Conservation (phyloP, 176 grass and related monocot species). For the Aegilops sharonensis region DNA sequence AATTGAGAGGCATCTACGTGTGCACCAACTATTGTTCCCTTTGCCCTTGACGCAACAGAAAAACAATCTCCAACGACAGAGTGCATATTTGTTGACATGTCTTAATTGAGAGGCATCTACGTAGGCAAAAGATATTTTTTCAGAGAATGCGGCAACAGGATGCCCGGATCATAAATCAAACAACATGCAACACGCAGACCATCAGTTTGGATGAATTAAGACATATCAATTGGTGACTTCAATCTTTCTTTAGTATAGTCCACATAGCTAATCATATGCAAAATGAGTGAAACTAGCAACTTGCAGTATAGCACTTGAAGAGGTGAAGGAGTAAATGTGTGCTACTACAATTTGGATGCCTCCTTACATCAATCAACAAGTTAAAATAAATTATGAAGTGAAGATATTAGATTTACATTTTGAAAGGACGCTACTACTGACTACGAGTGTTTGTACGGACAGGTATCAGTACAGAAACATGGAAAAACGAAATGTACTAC, state of each 20-base stretch:
- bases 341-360: no score
- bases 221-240: background rate
- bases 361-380: no score
- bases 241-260: slow-evolving; percentile 22
- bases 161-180: background rate
- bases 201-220: background rate
- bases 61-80: background rate
- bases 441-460: background rate
- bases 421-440: background rate
- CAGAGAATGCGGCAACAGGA: background rate
- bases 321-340: no score
- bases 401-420: background rate
- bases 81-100: background rate
- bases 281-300: slow-evolving; percentile 12
- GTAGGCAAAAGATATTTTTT: background rate
- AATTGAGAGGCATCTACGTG: background rate
- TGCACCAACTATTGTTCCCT: background rate
- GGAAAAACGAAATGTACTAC: background rate
- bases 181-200: background rate
- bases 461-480: background rate
- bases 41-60: slow-evolving; percentile 4
- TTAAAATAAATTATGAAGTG: background rate
- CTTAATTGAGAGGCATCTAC: background rate
- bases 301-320: background rate
- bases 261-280: background rate